phyloP scores from a whole-genome alignment of 352 stramenopile species.

The Phytophthora gonapodyides region DNA sequence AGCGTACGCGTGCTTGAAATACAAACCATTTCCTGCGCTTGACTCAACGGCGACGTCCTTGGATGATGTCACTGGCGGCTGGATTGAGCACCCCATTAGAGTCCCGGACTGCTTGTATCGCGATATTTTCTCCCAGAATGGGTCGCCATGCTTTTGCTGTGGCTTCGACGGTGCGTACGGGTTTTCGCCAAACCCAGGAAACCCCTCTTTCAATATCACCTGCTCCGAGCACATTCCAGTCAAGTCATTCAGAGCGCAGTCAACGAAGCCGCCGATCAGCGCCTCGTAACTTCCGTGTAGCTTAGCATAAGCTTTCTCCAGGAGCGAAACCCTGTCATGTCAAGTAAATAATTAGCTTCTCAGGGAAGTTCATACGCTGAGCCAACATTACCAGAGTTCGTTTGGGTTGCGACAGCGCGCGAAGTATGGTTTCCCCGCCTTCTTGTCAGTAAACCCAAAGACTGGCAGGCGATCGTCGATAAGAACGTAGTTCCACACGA shows the following conservation, averaged over 20 bases:
- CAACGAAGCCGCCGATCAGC: slow-evolving; percentile 90
- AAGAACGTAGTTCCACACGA: slow-evolving; percentile 92
- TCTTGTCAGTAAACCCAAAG: slow-evolving; percentile 83
- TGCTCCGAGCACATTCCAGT: slow-evolving; percentile 91
- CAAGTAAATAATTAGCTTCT: neutral
- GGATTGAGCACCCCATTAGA: slow-evolving; percentile 93
- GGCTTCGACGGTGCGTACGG: slow-evolving; percentile 51
- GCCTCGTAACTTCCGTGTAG: slow-evolving; percentile 90
- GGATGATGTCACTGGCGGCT: slow-evolving; percentile 60
- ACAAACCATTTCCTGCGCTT: slow-evolving; percentile 80
- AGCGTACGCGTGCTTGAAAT: slow-evolving; percentile 90
- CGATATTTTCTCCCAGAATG: slow-evolving; percentile 83
- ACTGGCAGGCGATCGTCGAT: slow-evolving; percentile 90
- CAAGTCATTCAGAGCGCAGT: slow-evolving; percentile 89
- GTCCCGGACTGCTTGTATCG: slow-evolving; percentile 83
- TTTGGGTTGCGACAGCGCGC: slow-evolving; percentile 84
- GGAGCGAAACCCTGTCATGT: slow-evolving; percentile 69
- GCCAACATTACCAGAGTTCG: slow-evolving; percentile 78
- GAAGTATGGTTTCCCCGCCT: slow-evolving; percentile 83
- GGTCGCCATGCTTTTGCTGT: slow-evolving; percentile 54
- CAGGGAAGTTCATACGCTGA: too few relatives aligned
- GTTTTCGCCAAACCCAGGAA: slow-evolving; percentile 78
- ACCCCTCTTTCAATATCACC: slow-evolving; percentile 83
- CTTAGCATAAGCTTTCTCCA: slow-evolving; percentile 95
- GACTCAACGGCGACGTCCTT: slow-evolving; percentile 73